Base-by-base conservation (phyloP, 805 yeast species). In the Kluyveromyces siamensis region DNA sequence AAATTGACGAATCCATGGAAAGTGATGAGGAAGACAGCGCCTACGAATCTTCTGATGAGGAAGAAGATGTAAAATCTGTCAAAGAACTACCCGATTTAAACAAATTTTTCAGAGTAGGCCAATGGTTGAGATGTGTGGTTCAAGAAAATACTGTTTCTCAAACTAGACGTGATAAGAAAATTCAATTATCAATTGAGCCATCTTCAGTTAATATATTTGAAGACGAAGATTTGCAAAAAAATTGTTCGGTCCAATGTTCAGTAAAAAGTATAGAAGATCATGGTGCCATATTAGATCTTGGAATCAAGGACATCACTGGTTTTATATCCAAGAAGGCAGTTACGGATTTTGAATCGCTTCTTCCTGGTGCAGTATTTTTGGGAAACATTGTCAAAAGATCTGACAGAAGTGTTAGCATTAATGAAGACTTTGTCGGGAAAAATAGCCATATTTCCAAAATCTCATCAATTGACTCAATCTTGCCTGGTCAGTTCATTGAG, bases 251-350 rank as follows among this genome's bases (percentile, higher is more conserved):
- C 2, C 99, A 93, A 67, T 90, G 81, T 21, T 73, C 87, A 2
- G 80, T 93, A 19, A 75, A 73, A 52, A 83, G 95, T 43, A 68
- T 87, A 21, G 98, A 93, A 73, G 99, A 93, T 63, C 96, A 88
- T 63, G 99, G 99, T 68, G 76, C 81, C 21, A 78, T 87, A 49
- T 68, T 91, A 40, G 84, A 83, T 56, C 65, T 84, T 38, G 97
- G 97, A 35, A 62, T 74, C 45, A 65, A 65, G 8, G 76, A 73
- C 6, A 49, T 75, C 8, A 69, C 79, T 27, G 96, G 95, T 1
- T 90, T 91, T 65, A 71, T 90, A 44, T 76, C 95, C 1, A 81
- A 78, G 54, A 84, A 83, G 55, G 91, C 84, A 50, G 66, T 84
- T 45, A 63, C 71, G 27, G 64, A 69, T 10, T 51, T 69, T 8